Evolutionary conservation across 148 eudicot species (phyloP).

Genomic region (Chenopodium berlandieri): DNA sequence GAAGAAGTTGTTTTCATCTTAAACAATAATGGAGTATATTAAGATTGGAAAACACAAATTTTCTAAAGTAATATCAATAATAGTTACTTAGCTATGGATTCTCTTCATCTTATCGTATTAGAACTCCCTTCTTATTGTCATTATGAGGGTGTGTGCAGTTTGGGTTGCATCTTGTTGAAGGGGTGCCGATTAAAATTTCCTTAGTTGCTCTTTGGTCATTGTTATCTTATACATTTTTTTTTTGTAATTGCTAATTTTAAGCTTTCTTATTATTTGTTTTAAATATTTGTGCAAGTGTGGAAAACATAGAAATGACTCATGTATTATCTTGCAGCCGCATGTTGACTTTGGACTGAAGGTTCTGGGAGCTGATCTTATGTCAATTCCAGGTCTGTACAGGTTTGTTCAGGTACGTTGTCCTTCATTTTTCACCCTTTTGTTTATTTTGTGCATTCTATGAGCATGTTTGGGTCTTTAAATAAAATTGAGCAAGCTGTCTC

Average conservation of each 20-base stretch:
- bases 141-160: not conserved
- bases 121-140: not conserved
- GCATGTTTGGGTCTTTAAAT: not conserved
- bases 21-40: not conserved
- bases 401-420: conserved; percentile 67
- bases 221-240: not conserved
- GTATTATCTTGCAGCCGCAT: conserved; percentile 64
- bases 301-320: not conserved
- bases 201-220: not conserved
- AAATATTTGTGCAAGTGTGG: not conserved
- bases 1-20: not conserved
- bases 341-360: conserved; percentile 91
- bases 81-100: not conserved
- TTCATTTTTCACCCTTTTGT: not conserved
- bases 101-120: not conserved
- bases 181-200: not conserved
- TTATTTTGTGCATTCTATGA: not conserved
- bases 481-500: not conserved
- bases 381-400: conserved; percentile 83
- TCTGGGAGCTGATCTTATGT: conserved; percentile 92
- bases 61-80: not conserved
- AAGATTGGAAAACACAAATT: not conserved
- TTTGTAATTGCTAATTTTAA: not conserved
- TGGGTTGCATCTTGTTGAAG: not conserved
- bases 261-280: not conserved